A percentile compares a stretch with the other conserved stretches of the same genome.
phyloP scores from a whole-genome alignment of 371 early-diverging fungal genomes.

The Conidiobolus incongruus region DNA sequence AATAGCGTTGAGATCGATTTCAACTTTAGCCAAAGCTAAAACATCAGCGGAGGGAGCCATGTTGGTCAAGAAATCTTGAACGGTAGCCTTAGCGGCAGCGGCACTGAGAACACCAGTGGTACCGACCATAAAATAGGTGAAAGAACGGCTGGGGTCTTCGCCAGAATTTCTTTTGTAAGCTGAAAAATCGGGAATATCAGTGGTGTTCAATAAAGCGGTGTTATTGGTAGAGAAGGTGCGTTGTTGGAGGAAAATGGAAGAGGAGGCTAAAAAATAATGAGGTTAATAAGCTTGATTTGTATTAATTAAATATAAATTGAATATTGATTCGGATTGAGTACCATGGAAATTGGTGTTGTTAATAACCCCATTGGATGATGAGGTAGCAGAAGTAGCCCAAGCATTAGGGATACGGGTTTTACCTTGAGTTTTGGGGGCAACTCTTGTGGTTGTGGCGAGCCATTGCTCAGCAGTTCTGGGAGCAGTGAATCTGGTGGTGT shows the following conservation, averaged over 20 bases:
- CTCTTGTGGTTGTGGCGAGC: not conserved
- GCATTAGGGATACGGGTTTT: not conserved
- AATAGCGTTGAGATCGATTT: slow-evolving; percentile 73
- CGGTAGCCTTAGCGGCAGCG: slow-evolving; percentile 76
- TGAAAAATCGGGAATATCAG: slow-evolving; percentile 34
- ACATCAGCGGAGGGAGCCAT: slow-evolving; percentile 93
- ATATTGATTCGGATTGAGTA: slow-evolving; percentile 1
- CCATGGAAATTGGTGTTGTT: not conserved
- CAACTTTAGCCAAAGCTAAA: slow-evolving; percentile 90
- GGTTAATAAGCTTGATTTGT: not conserved
- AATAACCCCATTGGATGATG: not conserved
- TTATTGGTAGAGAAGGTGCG: slow-evolving; percentile 20
- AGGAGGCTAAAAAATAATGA: slow-evolving; percentile 8
- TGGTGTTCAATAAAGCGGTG: slow-evolving; percentile 16
- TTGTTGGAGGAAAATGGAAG: slow-evolving; percentile 15
- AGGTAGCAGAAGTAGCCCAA: not conserved
- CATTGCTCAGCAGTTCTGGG: not conserved
- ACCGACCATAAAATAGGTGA: slow-evolving; percentile 90
- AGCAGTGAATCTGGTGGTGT: not conserved
- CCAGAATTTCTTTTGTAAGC: slow-evolving; percentile 38
- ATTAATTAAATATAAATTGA: not conserved
- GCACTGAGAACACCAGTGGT: slow-evolving; percentile 67
- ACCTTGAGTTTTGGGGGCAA: not conserved
- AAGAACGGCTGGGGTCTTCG: slow-evolving; percentile 42
- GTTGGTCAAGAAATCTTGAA: slow-evolving; percentile 71